Base-by-base conservation (phyloP, 2,329 filamentous ascomycete species). In the Penicillium polonicum region DNA sequence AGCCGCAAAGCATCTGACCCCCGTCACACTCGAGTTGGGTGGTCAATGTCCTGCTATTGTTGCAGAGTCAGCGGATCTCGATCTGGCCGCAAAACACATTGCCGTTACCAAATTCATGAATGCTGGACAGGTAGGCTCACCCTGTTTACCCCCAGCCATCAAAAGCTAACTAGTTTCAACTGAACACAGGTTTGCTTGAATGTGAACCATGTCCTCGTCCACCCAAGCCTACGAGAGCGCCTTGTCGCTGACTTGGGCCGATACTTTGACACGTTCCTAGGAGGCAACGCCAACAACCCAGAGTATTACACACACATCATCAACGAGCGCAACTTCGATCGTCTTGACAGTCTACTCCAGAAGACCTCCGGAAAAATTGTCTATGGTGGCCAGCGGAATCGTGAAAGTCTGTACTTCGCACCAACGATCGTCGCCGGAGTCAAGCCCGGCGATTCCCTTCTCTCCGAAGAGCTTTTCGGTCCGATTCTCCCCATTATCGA, bases 31-130 rank as follows among this genome's bases (percentile, higher is more conserved):
- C 2, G 79, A 82, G 58, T 67, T 82, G 1, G 79, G 79, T 7
- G 80, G 79, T 15, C 76, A 78, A 58, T 73, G 69, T 13, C 79
- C 79, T 2, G 78, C 74, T 13, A 77, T 82, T 48, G 74, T 82
- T 6, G 74, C 71, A 0, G 61, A 68, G 21, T 68, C 66, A 1
- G 79, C 79, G 2, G 67, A 82, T 60, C 55, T 80, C 1, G 73
- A 79, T 38, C 65, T 75, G 4, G 72, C 78, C 0, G 78, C 79
- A 2, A 79, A 77, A 57, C 70, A 77, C 19, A 75, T 82, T 33
- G 74, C 76, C 1, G 70, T 65, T 45, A 68, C 72, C 33, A 82
- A 82, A 64, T 77, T 76, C 52, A 56, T 72, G 5, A 78, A 79
- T 53, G 72, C 74, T 0, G 80, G 79, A 6, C 76, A 79, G 54